A percentile compares a stretch with the other conserved stretches of the same genome.
Evolutionary conservation across 495 filamentous ascomycete genomes (phyloP).

Genomic region (Pseudotulostoma volvatum): DNA sequence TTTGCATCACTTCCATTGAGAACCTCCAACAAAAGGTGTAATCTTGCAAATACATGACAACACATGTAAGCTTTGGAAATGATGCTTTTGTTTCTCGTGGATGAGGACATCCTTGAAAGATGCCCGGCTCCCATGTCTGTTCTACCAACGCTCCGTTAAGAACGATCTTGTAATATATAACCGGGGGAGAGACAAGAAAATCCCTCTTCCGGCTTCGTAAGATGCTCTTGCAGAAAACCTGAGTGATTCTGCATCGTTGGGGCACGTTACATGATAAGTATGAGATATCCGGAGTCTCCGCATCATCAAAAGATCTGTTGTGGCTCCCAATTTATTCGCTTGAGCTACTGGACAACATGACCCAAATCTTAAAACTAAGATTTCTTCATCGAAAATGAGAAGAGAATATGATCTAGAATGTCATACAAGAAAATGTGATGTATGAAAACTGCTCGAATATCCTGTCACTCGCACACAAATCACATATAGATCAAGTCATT

Average conservation of each 20-base stretch:
- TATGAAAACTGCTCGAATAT: too few species aligned
- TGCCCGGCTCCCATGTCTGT: conserved; percentile 16
- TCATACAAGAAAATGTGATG: too few species aligned
- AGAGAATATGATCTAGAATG: too few species aligned
- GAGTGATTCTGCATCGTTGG: conserved; percentile 53
- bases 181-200: conserved; percentile 7
- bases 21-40: conserved; percentile 17
- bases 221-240: conserved; percentile 47
- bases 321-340: too few species aligned
- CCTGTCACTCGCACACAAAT: too few species aligned
- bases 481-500: too few species aligned
- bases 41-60: conserved; percentile 8
- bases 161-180: conserved; percentile 27
- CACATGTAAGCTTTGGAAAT: conserved; percentile 27
- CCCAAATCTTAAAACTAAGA: too few species aligned
- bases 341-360: too few species aligned
- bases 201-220: conserved; percentile 27
- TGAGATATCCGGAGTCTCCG: background rate
- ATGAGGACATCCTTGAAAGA: conserved; percentile 4
- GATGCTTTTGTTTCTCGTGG: conserved; percentile 50
- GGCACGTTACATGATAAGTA: conserved; percentile 2
- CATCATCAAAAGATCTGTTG: too few species aligned
- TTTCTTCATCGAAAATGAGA: too few species aligned
- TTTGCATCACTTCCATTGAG: conserved; percentile 50
- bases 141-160: conserved; percentile 72